Evolutionary conservation across 1,284 basidiomycete species (phyloP).

Genomic region (Rhodotorula glutinis): DNA sequence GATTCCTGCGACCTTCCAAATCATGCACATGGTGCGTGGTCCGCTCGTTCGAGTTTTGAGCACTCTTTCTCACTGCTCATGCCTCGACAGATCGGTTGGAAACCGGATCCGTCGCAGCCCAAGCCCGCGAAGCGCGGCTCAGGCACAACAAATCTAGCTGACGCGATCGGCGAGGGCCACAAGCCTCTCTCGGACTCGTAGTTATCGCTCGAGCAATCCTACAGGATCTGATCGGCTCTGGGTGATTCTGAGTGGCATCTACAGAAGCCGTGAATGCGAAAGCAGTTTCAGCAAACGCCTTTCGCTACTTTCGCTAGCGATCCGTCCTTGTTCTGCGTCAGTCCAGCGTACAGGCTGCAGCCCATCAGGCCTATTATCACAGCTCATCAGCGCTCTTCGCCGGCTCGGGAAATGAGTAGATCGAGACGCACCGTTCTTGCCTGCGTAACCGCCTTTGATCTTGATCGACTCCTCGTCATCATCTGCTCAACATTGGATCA

Average conservation of each 20-base stretch:
- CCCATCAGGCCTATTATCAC: neutral
- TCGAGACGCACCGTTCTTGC: neutral
- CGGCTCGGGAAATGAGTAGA: too few species aligned
- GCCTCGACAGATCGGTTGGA: slow-evolving; percentile 89
- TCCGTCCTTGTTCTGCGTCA: slow-evolving; percentile 23
- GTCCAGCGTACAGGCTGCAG: slow-evolving; percentile 15
- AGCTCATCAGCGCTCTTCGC: too few species aligned
- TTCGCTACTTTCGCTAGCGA: slow-evolving; percentile 12
- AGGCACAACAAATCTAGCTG: slow-evolving; percentile 74
- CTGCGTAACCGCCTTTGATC: slow-evolving; percentile 11
- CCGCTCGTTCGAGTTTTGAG: too few species aligned
- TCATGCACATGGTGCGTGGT: slow-evolving; percentile 79
- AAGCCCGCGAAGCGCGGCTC: slow-evolving; percentile 82
- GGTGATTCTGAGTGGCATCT: too few species aligned
- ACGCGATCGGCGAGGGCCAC: slow-evolving; percentile 49
- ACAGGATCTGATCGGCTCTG: too few species aligned
- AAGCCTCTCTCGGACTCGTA: slow-evolving; percentile 7
- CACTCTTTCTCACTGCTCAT: neutral
- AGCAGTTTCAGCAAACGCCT: slow-evolving; percentile 16
- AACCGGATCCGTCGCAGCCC: slow-evolving; percentile 77
- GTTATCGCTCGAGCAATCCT: too few species aligned
- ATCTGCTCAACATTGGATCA: neutral
- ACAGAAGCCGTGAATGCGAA: too few species aligned
- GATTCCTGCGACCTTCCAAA: slow-evolving; percentile 91
- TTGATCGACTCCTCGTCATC: slow-evolving; percentile 19